Percentiles rank a stretch among this genome's conserved stretches.
phyloP scores from a whole-genome alignment of 805 yeast species.

The Yamadazyma philogaea region DNA sequence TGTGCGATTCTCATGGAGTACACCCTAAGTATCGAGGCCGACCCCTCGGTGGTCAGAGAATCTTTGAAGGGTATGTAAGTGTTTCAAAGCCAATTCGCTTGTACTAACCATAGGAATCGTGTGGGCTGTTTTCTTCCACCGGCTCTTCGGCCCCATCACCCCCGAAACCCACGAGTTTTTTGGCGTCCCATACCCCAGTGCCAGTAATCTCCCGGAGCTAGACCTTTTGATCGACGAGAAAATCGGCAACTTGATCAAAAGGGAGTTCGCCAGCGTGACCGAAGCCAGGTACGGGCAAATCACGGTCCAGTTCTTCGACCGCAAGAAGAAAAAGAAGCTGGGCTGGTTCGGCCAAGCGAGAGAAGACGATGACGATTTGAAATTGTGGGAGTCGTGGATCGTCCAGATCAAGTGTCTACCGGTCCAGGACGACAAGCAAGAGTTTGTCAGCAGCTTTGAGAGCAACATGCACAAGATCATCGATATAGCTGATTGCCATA shows the following conservation, averaged over 20 bases:
- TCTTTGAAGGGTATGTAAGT: constrained; percentile 47
- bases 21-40: constrained; percentile 47
- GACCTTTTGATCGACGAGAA: constrained; percentile 42
- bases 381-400: constrained; percentile 72
- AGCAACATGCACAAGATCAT: constrained; percentile 45
- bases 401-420: constrained; percentile 49
- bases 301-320: constrained; percentile 36
- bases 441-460: constrained; percentile 39
- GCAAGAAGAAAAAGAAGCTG: constrained; percentile 38
- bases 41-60: constrained; percentile 52
- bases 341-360: constrained; percentile 53
- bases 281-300: constrained; percentile 26
- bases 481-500: constrained; percentile 51
- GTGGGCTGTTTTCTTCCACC: constrained; percentile 64
- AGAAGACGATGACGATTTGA: constrained; percentile 33
- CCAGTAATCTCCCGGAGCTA: constrained; percentile 42
- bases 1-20: constrained; percentile 37
- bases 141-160: constrained; percentile 62
- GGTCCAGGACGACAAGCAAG: constrained; percentile 5
- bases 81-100: neutral
- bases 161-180: constrained; percentile 57
- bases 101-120: constrained; percentile 43
- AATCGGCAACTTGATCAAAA: constrained; percentile 30
- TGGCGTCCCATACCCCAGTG: constrained; percentile 58
- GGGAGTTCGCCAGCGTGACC: constrained; percentile 15